Evolutionary conservation across 345 rosid genomes (phyloP), one percentile per base, ranked within the genome.

Genomic region (Populus pruinosa): DNA sequence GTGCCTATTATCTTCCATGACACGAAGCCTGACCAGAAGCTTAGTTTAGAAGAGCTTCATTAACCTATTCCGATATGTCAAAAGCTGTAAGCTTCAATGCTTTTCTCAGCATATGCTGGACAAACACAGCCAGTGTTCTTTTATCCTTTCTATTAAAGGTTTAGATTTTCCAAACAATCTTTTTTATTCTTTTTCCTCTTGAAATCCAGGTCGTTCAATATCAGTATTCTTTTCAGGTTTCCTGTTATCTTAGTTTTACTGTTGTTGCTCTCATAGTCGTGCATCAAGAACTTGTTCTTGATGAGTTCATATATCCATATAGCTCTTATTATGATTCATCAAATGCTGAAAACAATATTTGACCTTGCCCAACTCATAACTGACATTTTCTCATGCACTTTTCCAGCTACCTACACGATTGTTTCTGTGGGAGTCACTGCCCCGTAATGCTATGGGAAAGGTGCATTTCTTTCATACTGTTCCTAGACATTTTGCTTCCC

Each of bases 401-500:
- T 73, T 78, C 39, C 87, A 96, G 99, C 90, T 93, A 53, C 99
- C 99, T 76, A 92, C 96, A 31, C 87, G 85, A 56, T 77, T 96
- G 82, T 83, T 91, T 78, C 71, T 96, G 77, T 93, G 98, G 99
- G 94, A 96, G 50, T 85, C 90, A 9, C 84, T 96, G 61, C 99
- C 99, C 29, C 97, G 98, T 38, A 93, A 96, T 76, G 98, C 99
- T 29, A 96, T 96, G 99, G 98, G 99, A 79, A 96, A 96, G 98
- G 98, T 96, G 69, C 74, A 23, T 20, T 69, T 33, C 80, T 62
- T 59, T 64, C 69, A 41, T 9, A 21, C 72, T 55, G 8, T 38
- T 9, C 35, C 11, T 9, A 39, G 38, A 14, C 33, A 11, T 14
- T 62, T 1, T n/a, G 23, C 16, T 20, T 65, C 39, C 27, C 75